phyloP scores from a whole-genome alignment of 164 flowering plant genomes.

The grape (Vitis vinifera) region DNA sequence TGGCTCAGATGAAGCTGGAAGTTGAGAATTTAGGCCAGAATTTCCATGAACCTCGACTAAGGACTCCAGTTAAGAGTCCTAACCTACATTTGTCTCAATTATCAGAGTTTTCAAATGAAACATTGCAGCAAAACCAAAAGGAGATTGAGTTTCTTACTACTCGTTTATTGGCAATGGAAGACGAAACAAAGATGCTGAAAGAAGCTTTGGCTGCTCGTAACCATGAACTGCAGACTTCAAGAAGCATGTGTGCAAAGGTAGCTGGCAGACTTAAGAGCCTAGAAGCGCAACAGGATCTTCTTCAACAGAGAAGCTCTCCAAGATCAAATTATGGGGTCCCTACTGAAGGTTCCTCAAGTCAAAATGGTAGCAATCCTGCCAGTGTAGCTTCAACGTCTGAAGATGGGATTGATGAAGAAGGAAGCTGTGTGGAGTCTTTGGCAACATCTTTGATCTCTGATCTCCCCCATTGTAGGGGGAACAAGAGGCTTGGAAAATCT shows the following conservation, averaged over 20 bases:
- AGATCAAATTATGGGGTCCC: not conserved
- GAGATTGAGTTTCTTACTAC: slow-evolving; percentile 7
- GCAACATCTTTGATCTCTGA: slow-evolving; percentile 19
- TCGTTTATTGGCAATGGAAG: slow-evolving; percentile 6
- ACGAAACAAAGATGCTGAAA: slow-evolving; percentile 9
- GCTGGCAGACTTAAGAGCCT: not conserved
- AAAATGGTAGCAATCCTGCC: slow-evolving; percentile 8
- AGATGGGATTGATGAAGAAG: slow-evolving; percentile 23
- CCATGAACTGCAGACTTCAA: slow-evolving; percentile 1
- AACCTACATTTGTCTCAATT: not conserved
- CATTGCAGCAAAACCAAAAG: not conserved
- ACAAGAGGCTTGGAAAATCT: slow-evolving; percentile 14
- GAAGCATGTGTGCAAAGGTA: slow-evolving; percentile 4
- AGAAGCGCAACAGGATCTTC: slow-evolving; percentile 3
- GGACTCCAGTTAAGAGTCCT: not conserved
- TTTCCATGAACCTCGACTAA: not conserved
- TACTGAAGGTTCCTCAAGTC: slow-evolving; percentile 1
- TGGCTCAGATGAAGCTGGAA: slow-evolving; percentile 10
- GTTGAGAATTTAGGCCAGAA: slow-evolving; percentile 5
- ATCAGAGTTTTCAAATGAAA: slow-evolving; percentile 1
- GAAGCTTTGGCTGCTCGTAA: slow-evolving; percentile 10
- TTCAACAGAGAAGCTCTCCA: not conserved
- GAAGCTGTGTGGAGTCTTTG: slow-evolving; percentile 24
- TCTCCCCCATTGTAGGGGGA: slow-evolving; percentile 18
- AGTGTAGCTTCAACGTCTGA: slow-evolving; percentile 22